Percentiles rank a stretch among this genome's conserved stretches.
Conservation (phyloP, 1,284 basidiomycete species). For the Trametes sp. region DNA sequence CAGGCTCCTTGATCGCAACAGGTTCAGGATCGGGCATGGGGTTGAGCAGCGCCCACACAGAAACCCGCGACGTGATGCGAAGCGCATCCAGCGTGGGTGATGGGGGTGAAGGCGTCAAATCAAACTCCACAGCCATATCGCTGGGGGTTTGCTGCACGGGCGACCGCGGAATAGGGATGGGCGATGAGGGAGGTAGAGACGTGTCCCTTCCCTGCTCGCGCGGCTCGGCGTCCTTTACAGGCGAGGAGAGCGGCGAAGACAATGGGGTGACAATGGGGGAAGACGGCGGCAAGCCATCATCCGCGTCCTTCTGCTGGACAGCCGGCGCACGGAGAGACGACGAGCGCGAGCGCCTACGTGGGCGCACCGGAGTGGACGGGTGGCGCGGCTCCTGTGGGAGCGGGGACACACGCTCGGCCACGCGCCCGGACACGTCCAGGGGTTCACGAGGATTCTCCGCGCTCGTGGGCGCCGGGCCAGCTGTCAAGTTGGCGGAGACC, state of each 20-base stretch:
- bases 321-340: background rate
- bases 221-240: background rate
- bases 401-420: background rate
- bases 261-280: conserved; percentile 16
- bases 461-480: background rate
- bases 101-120: conserved; percentile 24
- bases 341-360: conserved; percentile 16
- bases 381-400: conserved; percentile 9
- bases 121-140: conserved; percentile 13
- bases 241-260: conserved; percentile 17
- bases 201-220: conserved; percentile 2
- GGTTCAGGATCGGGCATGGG: conserved; percentile 11
- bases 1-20: background rate
- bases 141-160: background rate
- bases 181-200: conserved; percentile 24
- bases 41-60: conserved; percentile 26
- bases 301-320: background rate
- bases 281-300: conserved; percentile 13
- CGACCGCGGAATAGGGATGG: conserved; percentile 18
- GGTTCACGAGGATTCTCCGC: conserved; percentile 19
- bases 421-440: background rate
- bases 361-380: conserved; percentile 23
- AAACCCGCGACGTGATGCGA: conserved; percentile 26
- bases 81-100: conserved; percentile 29
- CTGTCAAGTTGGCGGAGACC: background rate